A percentile compares a stretch with the other conserved stretches of the same genome.
phyloP scores from a whole-genome alignment of 768 basidiomycete genomes.

The Russula dissimulans region DNA sequence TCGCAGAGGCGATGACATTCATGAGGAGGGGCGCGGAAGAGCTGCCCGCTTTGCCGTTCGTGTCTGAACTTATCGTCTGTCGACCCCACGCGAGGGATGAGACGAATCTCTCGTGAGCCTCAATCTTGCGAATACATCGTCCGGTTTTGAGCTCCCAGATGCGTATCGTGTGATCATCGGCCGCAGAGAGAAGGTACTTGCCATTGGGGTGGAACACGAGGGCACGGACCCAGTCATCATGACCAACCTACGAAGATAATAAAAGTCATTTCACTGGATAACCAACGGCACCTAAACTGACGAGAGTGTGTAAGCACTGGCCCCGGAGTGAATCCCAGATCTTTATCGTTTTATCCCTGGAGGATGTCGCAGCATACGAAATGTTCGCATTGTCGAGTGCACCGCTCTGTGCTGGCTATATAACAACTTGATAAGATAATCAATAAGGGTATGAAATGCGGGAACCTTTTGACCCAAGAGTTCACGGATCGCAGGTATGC shows the following conservation, averaged over 20 bases:
- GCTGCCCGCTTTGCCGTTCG: conserved; percentile 11
- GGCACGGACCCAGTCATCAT: conserved; percentile 52
- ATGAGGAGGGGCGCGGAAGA: conserved; percentile 12
- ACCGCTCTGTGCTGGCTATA: conserved; percentile 24
- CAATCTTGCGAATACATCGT: conserved; percentile 31
- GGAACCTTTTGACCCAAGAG: conserved; percentile 39
- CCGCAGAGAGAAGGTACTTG: conserved; percentile 46
- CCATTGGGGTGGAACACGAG: conserved; percentile 51
- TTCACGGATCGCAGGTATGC: conserved; percentile 39
- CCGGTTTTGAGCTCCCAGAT: conserved; percentile 50
- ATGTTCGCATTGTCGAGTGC: conserved; percentile 28
- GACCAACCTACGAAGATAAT: conserved; percentile 25
- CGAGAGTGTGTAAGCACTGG: conserved; percentile 42
- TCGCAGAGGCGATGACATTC: conserved; percentile 19
- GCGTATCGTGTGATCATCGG: conserved; percentile 50
- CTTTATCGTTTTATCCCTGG: conserved; percentile 45
- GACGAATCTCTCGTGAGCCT: conserved; percentile 19
- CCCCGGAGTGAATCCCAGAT: conserved; percentile 44
- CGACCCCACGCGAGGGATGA: conserved; percentile 19
- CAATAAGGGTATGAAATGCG: neutral
- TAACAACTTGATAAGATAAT: neutral
- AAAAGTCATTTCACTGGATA: neutral
- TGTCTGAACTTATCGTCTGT: conserved; percentile 12
- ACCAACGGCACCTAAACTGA: conserved; percentile 18
- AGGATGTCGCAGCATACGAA: conserved; percentile 41